Evolutionary conservation across 495 filamentous ascomycete genomes (phyloP).

Genomic region (Penicillium turbatum): DNA sequence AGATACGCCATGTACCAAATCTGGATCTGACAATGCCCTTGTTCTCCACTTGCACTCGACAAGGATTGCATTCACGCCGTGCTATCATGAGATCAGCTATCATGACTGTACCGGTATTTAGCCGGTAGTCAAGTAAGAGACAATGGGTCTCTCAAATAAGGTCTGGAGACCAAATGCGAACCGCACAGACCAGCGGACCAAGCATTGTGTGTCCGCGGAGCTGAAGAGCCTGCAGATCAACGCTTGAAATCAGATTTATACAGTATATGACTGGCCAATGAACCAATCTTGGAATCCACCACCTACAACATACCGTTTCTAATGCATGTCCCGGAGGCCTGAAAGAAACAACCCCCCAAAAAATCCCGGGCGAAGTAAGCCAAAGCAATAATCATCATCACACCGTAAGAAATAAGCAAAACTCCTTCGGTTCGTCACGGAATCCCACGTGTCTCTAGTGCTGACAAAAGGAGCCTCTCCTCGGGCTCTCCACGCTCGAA

Average conservation of each 20-base stretch:
- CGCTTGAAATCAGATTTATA: not conserved
- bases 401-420: conserved; percentile 1
- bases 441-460: conserved; percentile 9
- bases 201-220: not conserved
- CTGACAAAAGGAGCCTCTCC: not conserved
- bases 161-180: not conserved
- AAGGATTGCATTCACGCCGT: not conserved
- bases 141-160: conserved; percentile 1
- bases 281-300: too few relatives aligned
- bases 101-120: not conserved
- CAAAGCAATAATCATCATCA: not conserved
- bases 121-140: not conserved
- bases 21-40: not conserved
- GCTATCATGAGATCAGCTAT: too few relatives aligned
- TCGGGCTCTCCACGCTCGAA: not conserved
- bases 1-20: not conserved
- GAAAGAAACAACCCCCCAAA: not conserved
- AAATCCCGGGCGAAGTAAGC: too few relatives aligned
- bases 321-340: too few relatives aligned
- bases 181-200: not conserved
- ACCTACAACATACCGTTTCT: too few relatives aligned
- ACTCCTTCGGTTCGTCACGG: not conserved
- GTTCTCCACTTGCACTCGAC: not conserved
- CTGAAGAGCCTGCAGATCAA: conserved; percentile 4
- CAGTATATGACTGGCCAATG: too few relatives aligned